Conservation (phyloP, 176 grass and related monocot genomes). For the Avena eriantha region DNA sequence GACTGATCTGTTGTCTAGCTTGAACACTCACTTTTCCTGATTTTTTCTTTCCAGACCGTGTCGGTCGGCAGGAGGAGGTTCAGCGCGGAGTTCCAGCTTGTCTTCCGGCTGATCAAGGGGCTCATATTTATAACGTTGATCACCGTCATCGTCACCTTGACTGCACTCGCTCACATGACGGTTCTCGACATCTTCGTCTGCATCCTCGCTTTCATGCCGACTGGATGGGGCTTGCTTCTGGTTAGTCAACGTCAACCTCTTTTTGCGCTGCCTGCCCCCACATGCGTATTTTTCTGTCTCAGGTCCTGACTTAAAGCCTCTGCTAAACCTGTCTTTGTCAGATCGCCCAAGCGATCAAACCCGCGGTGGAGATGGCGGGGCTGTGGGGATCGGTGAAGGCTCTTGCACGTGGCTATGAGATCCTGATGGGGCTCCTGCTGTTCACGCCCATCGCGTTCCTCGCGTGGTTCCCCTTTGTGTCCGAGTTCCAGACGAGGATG, state of each 20-base stretch:
- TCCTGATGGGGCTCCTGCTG: constrained; percentile 86
- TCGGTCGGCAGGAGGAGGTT: constrained; percentile 77
- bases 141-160: constrained; percentile 72
- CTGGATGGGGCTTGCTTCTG: constrained; percentile 95
- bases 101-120: constrained; percentile 95
- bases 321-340: constrained; percentile 14
- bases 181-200: constrained; percentile 94
- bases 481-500: constrained; percentile 96
- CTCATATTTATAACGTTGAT: constrained; percentile 84
- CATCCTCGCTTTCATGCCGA: constrained; percentile 93
- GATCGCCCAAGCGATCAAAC: constrained; percentile 92
- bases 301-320: background rate
- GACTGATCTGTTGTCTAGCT: background rate
- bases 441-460: constrained; percentile 91
- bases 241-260: constrained; percentile 38
- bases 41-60: constrained; percentile 66
- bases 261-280: constrained; percentile 48
- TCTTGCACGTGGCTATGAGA: constrained; percentile 88
- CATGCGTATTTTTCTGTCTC: background rate
- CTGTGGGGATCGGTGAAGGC: constrained; percentile 90
- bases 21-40: constrained; percentile 1
- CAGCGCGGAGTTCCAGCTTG: constrained; percentile 93
- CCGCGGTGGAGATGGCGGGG: constrained; percentile 46
- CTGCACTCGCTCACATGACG: constrained; percentile 83
- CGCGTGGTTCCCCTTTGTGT: constrained; percentile 96